phyloP scores from a whole-genome alignment of 2,329 filamentous ascomycete genomes.

The Trichophaea hybrida region DNA sequence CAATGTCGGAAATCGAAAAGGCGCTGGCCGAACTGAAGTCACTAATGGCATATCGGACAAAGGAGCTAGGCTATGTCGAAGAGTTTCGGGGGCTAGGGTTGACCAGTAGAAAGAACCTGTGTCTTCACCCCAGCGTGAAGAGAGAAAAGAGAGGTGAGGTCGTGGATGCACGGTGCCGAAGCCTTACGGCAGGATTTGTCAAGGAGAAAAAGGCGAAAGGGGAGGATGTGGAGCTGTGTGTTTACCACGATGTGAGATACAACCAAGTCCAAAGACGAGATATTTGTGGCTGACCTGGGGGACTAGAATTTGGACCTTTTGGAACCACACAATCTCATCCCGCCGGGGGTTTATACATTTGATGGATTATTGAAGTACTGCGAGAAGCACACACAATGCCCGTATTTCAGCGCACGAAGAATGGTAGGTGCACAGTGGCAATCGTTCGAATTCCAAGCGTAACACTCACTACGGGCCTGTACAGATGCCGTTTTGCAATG shows the following conservation, averaged over 20 bases:
- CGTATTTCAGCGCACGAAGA: constrained; percentile 85
- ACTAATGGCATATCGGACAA: constrained; percentile 84
- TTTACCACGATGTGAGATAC: constrained; percentile 70
- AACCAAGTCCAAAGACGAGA: background rate
- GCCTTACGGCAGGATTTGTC: constrained; percentile 88
- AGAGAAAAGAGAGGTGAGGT: constrained; percentile 88
- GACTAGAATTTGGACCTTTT: constrained; percentile 74
- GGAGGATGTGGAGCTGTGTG: constrained; percentile 83
- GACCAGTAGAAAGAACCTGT: constrained; percentile 93
- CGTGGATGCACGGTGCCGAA: constrained; percentile 90
- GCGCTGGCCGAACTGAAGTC: constrained; percentile 80
- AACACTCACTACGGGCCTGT: background rate
- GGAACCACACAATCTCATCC: constrained; percentile 87
- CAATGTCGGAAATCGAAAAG: constrained; percentile 99
- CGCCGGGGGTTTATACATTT: constrained; percentile 89
- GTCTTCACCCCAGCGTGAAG: constrained; percentile 89
- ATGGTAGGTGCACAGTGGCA: constrained; percentile 48
- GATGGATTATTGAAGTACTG: constrained; percentile 80
- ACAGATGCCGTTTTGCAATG: constrained; percentile 95
- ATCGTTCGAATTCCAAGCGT: background rate
- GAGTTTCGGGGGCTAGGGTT: constrained; percentile 85
- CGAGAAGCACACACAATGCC: constrained; percentile 90
- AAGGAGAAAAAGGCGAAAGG: constrained; percentile 94
- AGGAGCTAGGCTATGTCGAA: constrained; percentile 79
- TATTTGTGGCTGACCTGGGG: constrained; percentile 10